phyloP scores from a whole-genome alignment of 257 asterid genomes.

The Petunia axillaris region DNA sequence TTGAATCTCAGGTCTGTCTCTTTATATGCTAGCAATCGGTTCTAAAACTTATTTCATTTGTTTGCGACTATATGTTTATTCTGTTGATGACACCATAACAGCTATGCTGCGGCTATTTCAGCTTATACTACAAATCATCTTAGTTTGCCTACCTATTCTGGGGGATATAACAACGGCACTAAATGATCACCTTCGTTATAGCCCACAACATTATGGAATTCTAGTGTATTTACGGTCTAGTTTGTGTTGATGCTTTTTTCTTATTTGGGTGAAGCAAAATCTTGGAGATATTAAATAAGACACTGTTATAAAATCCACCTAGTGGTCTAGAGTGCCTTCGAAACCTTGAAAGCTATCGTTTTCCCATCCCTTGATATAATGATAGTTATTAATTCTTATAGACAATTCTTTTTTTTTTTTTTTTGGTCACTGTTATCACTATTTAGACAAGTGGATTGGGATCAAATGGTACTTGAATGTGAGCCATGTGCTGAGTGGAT shows the following conservation, averaged over 20 bases:
- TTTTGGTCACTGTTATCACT: too few species aligned
- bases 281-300: background rate
- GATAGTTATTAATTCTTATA: too few species aligned
- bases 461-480: too few species aligned
- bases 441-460: too few species aligned
- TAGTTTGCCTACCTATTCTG: background rate
- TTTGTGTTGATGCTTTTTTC: background rate
- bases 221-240: background rate
- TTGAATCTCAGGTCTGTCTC: conserved; percentile 75
- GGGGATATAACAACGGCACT: background rate
- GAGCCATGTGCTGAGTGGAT: too few species aligned
- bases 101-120: background rate
- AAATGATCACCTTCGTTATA: background rate
- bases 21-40: conserved; percentile 6
- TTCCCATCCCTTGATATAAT: background rate
- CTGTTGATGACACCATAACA: background rate
- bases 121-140: background rate
- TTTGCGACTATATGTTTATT: background rate
- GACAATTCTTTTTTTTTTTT: too few species aligned
- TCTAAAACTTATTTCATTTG: background rate
- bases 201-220: background rate
- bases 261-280: background rate
- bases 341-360: background rate
- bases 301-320: background rate
- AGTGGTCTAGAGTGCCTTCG: background rate